A percentile compares a stretch with the other conserved stretches of the same genome.
Evolutionary conservation across 139 green algal species (phyloP).

Genomic region (Haematococcus sp.): DNA sequence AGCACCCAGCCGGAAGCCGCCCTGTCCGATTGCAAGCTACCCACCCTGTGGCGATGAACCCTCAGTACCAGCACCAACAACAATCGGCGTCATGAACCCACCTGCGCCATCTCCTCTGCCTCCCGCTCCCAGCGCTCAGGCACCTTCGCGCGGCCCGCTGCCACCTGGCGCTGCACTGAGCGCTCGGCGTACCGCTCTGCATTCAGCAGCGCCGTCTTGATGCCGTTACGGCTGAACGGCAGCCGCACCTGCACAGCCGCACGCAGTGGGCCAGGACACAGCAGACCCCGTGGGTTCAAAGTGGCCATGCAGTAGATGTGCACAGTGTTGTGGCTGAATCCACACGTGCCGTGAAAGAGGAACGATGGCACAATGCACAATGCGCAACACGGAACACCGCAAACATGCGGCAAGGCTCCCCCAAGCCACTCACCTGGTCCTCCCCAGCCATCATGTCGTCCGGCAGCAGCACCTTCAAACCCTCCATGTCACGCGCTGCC

Average conservation of each 20-base stretch:
- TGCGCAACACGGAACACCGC: too few relatives aligned
- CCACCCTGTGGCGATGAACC: too few relatives aligned
- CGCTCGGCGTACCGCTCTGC: conserved; percentile 41
- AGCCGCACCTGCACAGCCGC: conserved; percentile 29
- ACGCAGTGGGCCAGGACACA: too few relatives aligned
- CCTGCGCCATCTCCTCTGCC: background rate
- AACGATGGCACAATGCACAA: too few relatives aligned
- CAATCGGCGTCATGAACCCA: background rate
- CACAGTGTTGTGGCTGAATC: background rate
- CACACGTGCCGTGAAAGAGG: too few relatives aligned
- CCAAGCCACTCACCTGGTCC: conserved; percentile 4
- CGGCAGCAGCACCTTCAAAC: conserved; percentile 4
- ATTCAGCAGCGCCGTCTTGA: conserved; percentile 52
- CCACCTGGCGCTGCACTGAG: conserved; percentile 35
- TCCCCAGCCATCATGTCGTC: conserved; percentile 16
- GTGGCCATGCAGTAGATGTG: too few relatives aligned
- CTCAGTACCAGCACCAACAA: too few relatives aligned
- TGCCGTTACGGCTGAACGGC: conserved; percentile 44
- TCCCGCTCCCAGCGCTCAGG: background rate
- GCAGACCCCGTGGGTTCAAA: too few relatives aligned
- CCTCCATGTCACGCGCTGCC: background rate
- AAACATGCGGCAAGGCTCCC: background rate
- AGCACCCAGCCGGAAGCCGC: too few relatives aligned
- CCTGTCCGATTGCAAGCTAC: too few relatives aligned
- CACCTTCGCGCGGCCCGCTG: conserved; percentile 29